Evolutionary conservation across 495 filamentous ascomycete species (phyloP), one percentile per base, ranked within the genome.

Genomic region (Penicillium cosmopolitanum): DNA sequence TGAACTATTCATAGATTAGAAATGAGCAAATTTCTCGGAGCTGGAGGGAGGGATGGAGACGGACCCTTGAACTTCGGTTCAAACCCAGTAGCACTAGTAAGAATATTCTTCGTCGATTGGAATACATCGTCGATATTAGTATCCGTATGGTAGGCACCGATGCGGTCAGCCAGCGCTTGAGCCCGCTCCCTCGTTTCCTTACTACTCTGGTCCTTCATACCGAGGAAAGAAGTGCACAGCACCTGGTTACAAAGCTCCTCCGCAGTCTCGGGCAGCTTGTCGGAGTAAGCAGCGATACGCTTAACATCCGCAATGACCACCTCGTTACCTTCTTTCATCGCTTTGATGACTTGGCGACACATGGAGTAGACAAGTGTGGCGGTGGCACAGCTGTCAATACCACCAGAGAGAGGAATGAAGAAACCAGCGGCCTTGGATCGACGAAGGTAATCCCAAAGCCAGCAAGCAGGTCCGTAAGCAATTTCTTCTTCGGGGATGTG

Each of bases 361-460:
- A 93, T 93, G 5, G 84, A 87, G 72, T 83, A 86, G 6, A 92
- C 88, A 50, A 92, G 89, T 1, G 81, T 76, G 10, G 85, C 80
- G 33, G 82, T 86, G 5, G 80, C 77, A 57, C 82, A 86, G 21
- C 70, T 71, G 50, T 79, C 77, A 33, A 96, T 93, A 7, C 92
- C 92, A 9, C 92, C 92, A 62, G 74, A 80, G 7, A 86, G 76
- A 11, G 84, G 84, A 1, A 77, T 58, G 16, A 75, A 72, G 53
- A 81, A 89, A 7, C 86, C 85, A 7, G 82, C 84, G 15, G 78
- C 76, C n/a, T 77, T 77, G 16, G 77, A 87, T 42, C 90, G 69
- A 5, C 89, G 76, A 0, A 94, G 81, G 60, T 94, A 96, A 66
- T 95, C 89, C 90, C 91, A 96, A 0, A 96, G 74, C 76, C 84